Conservation (phyloP, 2,329 filamentous ascomycete genomes). For the Byssochlamys sp. region DNA sequence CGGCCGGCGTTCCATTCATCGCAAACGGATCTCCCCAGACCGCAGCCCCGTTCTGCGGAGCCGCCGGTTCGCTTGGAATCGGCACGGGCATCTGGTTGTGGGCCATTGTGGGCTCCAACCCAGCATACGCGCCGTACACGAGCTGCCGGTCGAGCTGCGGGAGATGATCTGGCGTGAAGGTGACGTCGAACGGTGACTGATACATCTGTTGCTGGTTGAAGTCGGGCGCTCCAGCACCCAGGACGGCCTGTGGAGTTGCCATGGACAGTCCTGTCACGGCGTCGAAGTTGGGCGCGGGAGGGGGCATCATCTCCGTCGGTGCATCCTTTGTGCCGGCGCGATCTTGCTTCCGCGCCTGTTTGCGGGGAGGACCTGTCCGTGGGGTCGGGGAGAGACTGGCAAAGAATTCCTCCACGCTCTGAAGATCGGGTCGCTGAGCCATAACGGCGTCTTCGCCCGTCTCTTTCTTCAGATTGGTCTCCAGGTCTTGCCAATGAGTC, state of each 20-base stretch:
- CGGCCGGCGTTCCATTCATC: slow-evolving; percentile 21
- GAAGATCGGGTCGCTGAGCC: slow-evolving; percentile 79
- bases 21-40: slow-evolving; percentile 29
- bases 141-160: slow-evolving; percentile 67
- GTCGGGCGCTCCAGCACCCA: slow-evolving; percentile 20
- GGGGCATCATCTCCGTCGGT: slow-evolving; percentile 7
- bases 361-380: slow-evolving; percentile 40
- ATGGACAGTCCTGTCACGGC: slow-evolving; percentile 21
- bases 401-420: slow-evolving; percentile 91
- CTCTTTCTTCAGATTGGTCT: slow-evolving; percentile 58
- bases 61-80: slow-evolving; percentile 16
- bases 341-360: slow-evolving; percentile 33
- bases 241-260: slow-evolving; percentile 20
- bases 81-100: slow-evolving; percentile 20
- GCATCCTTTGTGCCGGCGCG: slow-evolving; percentile 13
- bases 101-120: slow-evolving; percentile 37
- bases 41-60: slow-evolving; percentile 13
- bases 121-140: slow-evolving; percentile 62
- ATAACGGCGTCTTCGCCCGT: slow-evolving; percentile 78
- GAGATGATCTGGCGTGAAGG: slow-evolving; percentile 36
- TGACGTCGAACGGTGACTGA: slow-evolving; percentile 29
- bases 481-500: slow-evolving; percentile 71
- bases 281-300: slow-evolving; percentile 13
- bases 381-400: slow-evolving; percentile 61
- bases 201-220: slow-evolving; percentile 23